Conservation (phyloP, 2,329 filamentous ascomycete species). For the Colletotrichum lindemuthianum region DNA sequence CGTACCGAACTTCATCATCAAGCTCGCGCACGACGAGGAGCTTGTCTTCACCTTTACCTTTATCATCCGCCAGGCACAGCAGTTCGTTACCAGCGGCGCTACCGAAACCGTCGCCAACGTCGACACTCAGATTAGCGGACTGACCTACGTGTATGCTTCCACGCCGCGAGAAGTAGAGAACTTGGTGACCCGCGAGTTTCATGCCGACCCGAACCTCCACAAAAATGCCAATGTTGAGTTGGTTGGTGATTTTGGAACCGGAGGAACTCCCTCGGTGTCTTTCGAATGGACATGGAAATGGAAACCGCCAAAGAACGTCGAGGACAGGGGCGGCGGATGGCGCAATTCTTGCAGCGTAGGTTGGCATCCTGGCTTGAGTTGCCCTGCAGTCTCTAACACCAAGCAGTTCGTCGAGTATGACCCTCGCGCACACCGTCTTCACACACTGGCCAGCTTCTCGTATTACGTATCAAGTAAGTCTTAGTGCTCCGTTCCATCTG, state of each 20-base stretch:
- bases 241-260: constrained; percentile 90
- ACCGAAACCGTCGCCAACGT: constrained; percentile 48
- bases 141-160: constrained; percentile 93
- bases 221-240: constrained; percentile 96
- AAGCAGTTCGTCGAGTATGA: constrained; percentile 94
- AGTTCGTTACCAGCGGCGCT: constrained; percentile 54
- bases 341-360: constrained; percentile 90
- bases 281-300: constrained; percentile 98
- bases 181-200: constrained; percentile 92
- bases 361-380: constrained; percentile 28
- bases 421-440: constrained; percentile 86
- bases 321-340: constrained; percentile 92
- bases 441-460: constrained; percentile 90
- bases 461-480: constrained; percentile 89
- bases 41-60: constrained; percentile 94
- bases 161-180: constrained; percentile 90
- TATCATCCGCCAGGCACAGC: constrained; percentile 69
- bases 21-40: constrained; percentile 90
- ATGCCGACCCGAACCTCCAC: constrained; percentile 95
- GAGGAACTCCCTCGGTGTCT: constrained; percentile 82
- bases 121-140: constrained; percentile 84
- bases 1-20: constrained; percentile 81
- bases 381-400: constrained; percentile 25
- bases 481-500: neutral
- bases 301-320: constrained; percentile 83